These are phyloP conservation scores for Dioszegia crocea DNA, from an alignment of 768 basidiomycete genomes.

Conservation along the genomic window DNA sequence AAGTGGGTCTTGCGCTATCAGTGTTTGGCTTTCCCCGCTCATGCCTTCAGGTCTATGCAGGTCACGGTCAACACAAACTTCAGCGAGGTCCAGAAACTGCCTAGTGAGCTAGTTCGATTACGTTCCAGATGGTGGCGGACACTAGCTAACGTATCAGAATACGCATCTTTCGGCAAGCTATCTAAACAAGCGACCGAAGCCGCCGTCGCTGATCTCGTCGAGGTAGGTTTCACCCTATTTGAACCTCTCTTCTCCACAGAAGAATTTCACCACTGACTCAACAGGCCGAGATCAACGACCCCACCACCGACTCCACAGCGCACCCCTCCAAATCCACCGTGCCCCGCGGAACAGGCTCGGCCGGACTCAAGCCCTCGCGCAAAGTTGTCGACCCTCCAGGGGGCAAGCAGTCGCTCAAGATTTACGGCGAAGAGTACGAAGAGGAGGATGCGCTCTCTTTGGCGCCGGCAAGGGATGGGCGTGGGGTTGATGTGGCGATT, in stretches of 20 bases:
- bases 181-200: conserved; percentile 46
- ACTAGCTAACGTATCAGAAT: conserved; percentile 31
- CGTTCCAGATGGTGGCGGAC: too few relatives aligned
- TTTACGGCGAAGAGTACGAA: conserved; percentile 45
- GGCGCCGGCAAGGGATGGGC: conserved; percentile 44
- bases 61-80: conserved; percentile 46
- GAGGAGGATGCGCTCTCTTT: conserved; percentile 45
- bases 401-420: conserved; percentile 34
- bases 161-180: conserved; percentile 48
- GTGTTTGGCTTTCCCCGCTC: too few relatives aligned
- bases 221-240: conserved; percentile 24
- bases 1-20: conserved; percentile 33
- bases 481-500: conserved; percentile 39
- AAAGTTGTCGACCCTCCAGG: conserved; percentile 48
- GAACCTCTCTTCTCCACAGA: too few relatives aligned
- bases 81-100: conserved; percentile 44
- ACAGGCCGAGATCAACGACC: conserved; percentile 48
- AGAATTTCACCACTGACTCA: neutral
- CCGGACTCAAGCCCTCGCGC: conserved; percentile 26
- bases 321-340: conserved; percentile 29
- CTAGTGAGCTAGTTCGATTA: conserved; percentile 33
- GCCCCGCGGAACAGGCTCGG: conserved; percentile 16
- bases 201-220: conserved; percentile 49
- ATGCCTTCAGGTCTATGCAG: conserved; percentile 17
- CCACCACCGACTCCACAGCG: conserved; percentile 31